Evolutionary conservation across 2,329 filamentous ascomycete species (phyloP).

Genomic region (Geosmithia putterillii): DNA sequence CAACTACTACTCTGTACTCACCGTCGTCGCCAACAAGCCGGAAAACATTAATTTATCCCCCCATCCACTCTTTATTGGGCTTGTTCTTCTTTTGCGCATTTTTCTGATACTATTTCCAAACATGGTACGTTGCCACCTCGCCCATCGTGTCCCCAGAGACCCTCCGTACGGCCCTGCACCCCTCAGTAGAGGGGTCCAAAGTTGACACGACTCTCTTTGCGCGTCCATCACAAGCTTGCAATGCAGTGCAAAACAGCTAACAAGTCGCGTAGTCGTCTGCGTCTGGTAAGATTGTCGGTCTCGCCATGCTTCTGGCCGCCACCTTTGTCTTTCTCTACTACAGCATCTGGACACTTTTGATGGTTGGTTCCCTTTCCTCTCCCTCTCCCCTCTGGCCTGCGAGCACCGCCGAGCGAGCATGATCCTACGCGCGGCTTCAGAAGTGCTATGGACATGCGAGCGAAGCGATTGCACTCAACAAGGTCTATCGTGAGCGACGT

Average conservation of each 20-base stretch:
- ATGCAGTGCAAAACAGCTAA: neutral
- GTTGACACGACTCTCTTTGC: constrained; percentile 4
- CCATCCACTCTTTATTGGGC: neutral
- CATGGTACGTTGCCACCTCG: neutral
- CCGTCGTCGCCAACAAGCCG: neutral
- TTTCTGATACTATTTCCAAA: constrained; percentile 7
- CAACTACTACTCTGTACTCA: neutral
- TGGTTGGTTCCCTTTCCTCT: constrained; percentile 47
- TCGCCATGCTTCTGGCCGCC: constrained; percentile 57
- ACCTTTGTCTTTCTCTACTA: constrained; percentile 70
- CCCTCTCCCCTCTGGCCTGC: neutral
- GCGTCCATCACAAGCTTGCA: neutral
- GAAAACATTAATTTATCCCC: neutral
- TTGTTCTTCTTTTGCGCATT: neutral
- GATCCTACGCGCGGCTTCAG: too few species aligned
- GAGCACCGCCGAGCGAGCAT: neutral
- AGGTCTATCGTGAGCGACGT: too few species aligned
- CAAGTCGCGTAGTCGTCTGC: constrained; percentile 44
- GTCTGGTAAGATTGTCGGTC: constrained; percentile 59
- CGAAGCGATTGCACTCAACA: too few species aligned
- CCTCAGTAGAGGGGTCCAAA: neutral
- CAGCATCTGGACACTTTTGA: constrained; percentile 92
- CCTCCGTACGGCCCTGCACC: neutral
- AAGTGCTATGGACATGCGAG: too few species aligned
- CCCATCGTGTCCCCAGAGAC: neutral